A percentile compares a stretch with the other conserved stretches of the same genome.
phyloP scores from a whole-genome alignment of 2,329 filamentous ascomycete species.

The Ophiostoma novo-ulmi region DNA sequence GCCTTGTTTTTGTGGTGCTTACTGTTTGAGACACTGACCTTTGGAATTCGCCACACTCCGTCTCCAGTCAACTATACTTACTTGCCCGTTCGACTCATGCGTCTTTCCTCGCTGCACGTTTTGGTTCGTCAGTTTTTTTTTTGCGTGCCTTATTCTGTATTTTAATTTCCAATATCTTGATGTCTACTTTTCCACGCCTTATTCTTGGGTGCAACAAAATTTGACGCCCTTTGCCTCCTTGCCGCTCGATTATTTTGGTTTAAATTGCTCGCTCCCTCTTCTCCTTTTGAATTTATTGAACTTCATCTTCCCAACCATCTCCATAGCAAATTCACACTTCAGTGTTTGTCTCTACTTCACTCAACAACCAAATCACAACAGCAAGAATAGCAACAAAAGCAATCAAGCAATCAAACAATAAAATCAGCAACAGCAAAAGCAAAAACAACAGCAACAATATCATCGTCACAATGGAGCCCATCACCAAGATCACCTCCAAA shows the following conservation, averaged over 20 bases:
- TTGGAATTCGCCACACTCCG: background rate
- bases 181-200: background rate
- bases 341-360: background rate
- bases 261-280: background rate
- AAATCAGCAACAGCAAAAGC: background rate
- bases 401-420: background rate
- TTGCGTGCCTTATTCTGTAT: background rate
- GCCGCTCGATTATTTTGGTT: background rate
- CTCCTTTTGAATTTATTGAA: background rate
- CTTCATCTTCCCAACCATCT: too few species aligned
- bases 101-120: background rate
- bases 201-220: background rate
- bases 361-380: too few species aligned
- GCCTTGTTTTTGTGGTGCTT: background rate
- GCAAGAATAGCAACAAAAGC: too few species aligned
- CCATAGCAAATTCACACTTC: too few species aligned
- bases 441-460: background rate
- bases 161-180: constrained; percentile 6
- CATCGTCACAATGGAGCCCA: constrained; percentile 13
- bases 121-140: background rate
- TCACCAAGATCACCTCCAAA: background rate
- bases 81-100: background rate
- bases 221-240: background rate
- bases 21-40: background rate
- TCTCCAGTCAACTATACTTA: background rate